Percentiles rank a stretch among this genome's conserved stretches.
Conservation (phyloP, 345 rosid species). For the Turritis glabra region DNA sequence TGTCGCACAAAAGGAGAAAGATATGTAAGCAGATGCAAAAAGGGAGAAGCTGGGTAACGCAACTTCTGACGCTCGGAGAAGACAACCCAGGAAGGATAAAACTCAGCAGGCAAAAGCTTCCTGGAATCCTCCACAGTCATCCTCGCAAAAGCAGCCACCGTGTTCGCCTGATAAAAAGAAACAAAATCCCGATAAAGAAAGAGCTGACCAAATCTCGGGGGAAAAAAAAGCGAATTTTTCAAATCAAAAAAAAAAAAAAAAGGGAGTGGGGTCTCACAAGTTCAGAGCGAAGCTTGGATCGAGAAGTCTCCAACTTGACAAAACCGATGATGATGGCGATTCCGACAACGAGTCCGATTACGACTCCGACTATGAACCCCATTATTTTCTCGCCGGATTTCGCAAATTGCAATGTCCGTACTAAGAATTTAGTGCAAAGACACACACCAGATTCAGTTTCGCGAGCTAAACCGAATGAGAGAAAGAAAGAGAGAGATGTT, state of each 20-base stretch:
- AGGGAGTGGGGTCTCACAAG: constrained; percentile 60
- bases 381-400: constrained; percentile 37
- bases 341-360: constrained; percentile 66
- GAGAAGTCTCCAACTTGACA: constrained; percentile 72
- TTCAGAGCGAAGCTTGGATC: constrained; percentile 79
- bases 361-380: constrained; percentile 72
- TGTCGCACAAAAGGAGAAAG: not conserved
- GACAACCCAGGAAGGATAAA: constrained; percentile 95
- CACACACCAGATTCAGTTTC: constrained; percentile 26
- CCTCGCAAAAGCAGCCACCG: constrained; percentile 92
- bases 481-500: not conserved
- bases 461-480: not conserved
- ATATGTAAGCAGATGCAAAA: not conserved
- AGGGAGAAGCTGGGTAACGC: constrained; percentile 20
- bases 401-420: constrained; percentile 7
- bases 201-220: not conserved
- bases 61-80: constrained; percentile 96
- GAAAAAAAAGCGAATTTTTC: not conserved
- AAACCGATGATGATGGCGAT: constrained; percentile 71
- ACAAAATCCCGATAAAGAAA: not conserved
- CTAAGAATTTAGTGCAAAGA: not conserved
- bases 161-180: constrained; percentile 56
- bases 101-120: constrained; percentile 77
- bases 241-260: too few relatives aligned
- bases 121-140: constrained; percentile 94